Conservation (phyloP, 352 stramenopile genomes). For the Phytophthora tentaculata region DNA sequence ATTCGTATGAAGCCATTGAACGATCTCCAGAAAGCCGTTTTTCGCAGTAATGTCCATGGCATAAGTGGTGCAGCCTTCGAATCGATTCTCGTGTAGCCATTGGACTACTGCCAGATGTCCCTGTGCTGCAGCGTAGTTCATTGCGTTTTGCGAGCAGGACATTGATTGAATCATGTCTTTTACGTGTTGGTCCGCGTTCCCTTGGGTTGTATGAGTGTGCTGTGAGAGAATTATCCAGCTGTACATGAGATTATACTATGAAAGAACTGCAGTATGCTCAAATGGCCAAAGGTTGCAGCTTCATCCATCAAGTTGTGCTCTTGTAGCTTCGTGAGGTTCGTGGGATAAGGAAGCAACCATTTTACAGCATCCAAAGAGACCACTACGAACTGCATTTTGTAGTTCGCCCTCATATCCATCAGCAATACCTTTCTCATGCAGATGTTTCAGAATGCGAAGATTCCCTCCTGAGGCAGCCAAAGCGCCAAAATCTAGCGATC, state of each 20-base stretch:
- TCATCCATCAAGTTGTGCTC: slow-evolving; percentile 1
- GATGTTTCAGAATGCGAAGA: too few species aligned
- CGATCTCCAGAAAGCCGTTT: background rate
- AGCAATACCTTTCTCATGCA: background rate
- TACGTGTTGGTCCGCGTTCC: too few species aligned
- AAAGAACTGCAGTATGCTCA: background rate
- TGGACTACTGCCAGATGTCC: background rate
- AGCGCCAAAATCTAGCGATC: background rate
- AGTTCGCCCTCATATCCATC: background rate
- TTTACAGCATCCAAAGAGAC: background rate
- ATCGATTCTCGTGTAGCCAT: background rate
- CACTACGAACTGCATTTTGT: background rate
- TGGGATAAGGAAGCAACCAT: background rate
- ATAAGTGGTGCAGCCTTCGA: too few species aligned
- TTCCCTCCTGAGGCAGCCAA: background rate
- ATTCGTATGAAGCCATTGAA: background rate
- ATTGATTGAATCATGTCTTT: too few species aligned
- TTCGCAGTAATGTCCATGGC: background rate
- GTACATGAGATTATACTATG: background rate
- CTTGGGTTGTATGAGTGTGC: too few species aligned
- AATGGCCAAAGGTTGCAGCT: background rate
- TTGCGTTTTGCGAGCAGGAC: background rate
- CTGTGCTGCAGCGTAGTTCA: background rate
- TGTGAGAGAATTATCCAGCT: too few species aligned
- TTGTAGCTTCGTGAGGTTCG: background rate